Evolutionary conservation across 441 rosid genomes (phyloP).

Genomic region (Pelargonium myrrhifolium): DNA sequence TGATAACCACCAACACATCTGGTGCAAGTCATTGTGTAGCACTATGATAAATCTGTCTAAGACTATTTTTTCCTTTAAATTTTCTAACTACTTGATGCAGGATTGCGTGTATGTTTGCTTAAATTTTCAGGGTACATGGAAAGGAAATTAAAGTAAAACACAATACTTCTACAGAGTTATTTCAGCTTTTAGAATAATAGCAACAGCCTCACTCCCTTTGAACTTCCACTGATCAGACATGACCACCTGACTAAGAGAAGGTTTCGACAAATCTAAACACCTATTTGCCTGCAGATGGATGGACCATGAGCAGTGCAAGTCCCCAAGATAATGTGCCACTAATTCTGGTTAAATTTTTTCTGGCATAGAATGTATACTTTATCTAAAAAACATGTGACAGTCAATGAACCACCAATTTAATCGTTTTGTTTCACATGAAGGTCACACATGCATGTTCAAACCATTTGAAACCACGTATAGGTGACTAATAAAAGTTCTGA

Average conservation of each 20-base stretch:
- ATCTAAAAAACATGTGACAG: background rate
- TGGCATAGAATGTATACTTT: background rate
- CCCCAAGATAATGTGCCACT: background rate
- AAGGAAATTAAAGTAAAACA: background rate
- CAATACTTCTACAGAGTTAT: background rate
- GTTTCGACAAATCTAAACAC: background rate
- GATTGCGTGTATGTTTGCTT: no score
- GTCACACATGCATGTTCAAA: background rate
- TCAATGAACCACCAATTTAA: background rate
- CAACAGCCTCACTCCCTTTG: background rate
- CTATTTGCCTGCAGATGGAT: background rate
- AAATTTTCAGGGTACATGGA: background rate
- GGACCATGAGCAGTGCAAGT: background rate
- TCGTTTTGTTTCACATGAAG: background rate
- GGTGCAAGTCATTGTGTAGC: background rate
- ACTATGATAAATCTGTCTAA: background rate
- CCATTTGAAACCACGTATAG: background rate
- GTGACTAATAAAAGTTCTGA: no score
- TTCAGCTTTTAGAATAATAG: constrained; percentile 1
- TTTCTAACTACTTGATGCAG: background rate
- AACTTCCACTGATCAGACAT: background rate
- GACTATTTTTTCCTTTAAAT: background rate
- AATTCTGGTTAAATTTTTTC: background rate
- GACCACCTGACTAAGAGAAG: constrained; percentile 1
- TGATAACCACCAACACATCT: background rate